Evolutionary conservation across 2,329 filamentous ascomycete genomes (phyloP), one percentile per base, ranked within the genome.

Genomic region (Mycosphaerella sp.): DNA sequence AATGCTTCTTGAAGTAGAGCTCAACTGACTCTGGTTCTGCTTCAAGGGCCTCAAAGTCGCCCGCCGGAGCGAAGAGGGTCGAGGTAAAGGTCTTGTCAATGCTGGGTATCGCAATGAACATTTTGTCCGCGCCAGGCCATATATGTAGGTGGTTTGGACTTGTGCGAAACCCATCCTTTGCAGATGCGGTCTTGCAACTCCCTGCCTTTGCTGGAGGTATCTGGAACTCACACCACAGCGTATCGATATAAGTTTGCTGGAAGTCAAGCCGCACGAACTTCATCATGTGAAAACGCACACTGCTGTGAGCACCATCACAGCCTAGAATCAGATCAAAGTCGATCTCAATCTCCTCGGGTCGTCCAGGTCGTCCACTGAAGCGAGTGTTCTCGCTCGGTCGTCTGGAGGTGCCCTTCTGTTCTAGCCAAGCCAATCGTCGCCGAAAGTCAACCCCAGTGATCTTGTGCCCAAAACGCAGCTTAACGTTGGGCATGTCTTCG

Each of bases 101-200:
- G n/a, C 78, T 78, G 0, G 93, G 92, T 42, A 98, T 91, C 14
- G 93, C 95, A 66, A 98, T 98, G 73, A 98, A 98, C 95, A 98
- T 97, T 66, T 93, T 92, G 41, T 91, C 84, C 12, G 52, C 50
- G 64, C 84, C 85, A 0, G 93, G 93, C 93, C 93, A 98, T 68
- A 98, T 98, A 71, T 98, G 93, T 1, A 98, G 78, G 68, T 97
- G 91, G 64, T 96, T 88, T 1, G 90, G 89, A 0, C 89, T 93
- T 62, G 97, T 93, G 45, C 79, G 78, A 68, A 95, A 97, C 44
- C 78, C 74, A 21, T 76, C 76, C 17, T 56, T 59, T 8, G 69
- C 55, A 2, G 70, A 68, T 2, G 66, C 62, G 1, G 64, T 65
- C 23, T 54, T 64, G 43, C 54, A 47, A 6, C 51, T 32, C 14